phyloP scores from a whole-genome alignment of 2,329 filamentous ascomycete species.

The Aspergillus carbonarius region DNA sequence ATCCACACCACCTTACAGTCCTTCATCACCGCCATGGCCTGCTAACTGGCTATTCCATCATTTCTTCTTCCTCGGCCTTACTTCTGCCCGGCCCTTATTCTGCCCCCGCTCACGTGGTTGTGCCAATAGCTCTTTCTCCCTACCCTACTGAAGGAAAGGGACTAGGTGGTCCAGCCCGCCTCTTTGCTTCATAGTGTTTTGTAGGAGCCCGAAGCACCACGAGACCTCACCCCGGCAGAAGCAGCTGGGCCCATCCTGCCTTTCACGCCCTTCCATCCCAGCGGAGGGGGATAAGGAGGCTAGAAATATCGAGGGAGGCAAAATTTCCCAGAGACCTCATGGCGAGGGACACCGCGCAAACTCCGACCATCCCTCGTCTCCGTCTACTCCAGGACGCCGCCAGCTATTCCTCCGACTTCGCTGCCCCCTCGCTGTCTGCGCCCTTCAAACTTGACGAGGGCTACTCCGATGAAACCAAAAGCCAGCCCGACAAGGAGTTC shows the following conservation, averaged over 20 bases:
- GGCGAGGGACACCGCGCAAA: slow-evolving; percentile 29
- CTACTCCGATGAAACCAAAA: slow-evolving; percentile 73
- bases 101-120: slow-evolving; percentile 1
- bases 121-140: background rate
- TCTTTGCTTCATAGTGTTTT: background rate
- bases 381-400: slow-evolving; percentile 25
- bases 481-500: slow-evolving; percentile 42
- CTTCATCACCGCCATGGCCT: background rate
- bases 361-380: slow-evolving; percentile 22
- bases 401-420: slow-evolving; percentile 28
- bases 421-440: slow-evolving; percentile 31
- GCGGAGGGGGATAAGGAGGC: background rate
- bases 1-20: background rate
- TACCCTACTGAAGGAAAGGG: background rate
- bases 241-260: background rate
- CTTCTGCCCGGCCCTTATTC: background rate
- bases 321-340: slow-evolving; percentile 20
- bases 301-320: background rate
- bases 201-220: background rate
- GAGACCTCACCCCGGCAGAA: background rate
- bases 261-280: background rate
- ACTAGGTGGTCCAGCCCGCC: background rate
- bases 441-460: slow-evolving; percentile 73
- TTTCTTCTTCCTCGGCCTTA: background rate
- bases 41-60: background rate